A percentile compares a stretch with the other conserved stretches of the same genome.
Evolutionary conservation across 1,139 yeast species (phyloP).

Genomic region (Debaryomycetaceae sp.): DNA sequence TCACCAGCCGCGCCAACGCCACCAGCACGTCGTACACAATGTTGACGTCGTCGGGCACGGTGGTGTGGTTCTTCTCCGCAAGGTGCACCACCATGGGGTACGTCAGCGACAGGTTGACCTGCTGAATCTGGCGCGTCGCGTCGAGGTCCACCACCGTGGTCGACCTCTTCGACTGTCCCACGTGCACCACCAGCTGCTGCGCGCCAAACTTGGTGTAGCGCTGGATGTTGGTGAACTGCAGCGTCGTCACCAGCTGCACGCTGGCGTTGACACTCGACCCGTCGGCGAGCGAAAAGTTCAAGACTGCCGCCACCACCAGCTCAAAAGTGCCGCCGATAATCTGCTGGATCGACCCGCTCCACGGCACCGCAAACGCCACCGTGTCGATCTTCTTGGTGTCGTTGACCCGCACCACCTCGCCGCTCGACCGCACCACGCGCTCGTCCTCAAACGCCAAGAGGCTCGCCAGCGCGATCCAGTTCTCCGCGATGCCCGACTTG

Average conservation of each 20-base stretch:
- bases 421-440: conserved; percentile 32
- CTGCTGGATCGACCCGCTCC: conserved; percentile 30
- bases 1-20: conserved; percentile 14
- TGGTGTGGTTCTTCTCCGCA: conserved; percentile 8
- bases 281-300: conserved; percentile 30
- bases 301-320: conserved; percentile 25
- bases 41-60: conserved; percentile 13
- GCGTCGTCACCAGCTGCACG: conserved; percentile 22
- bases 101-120: conserved; percentile 13
- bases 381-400: conserved; percentile 16
- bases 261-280: conserved; percentile 28
- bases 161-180: conserved; percentile 18
- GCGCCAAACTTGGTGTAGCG: conserved; percentile 25
- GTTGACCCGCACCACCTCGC: conserved; percentile 27
- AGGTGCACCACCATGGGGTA: conserved; percentile 22
- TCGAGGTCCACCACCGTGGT: conserved; percentile 6
- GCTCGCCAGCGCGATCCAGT: conserved; percentile 73
- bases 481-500: conserved; percentile 40
- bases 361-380: conserved; percentile 25
- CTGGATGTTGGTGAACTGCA: conserved; percentile 32
- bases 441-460: conserved; percentile 57
- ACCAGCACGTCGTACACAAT: conserved; percentile 17
- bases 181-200: conserved; percentile 26
- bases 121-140: conserved; percentile 14
- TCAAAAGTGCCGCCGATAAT: conserved; percentile 28